phyloP scores from a whole-genome alignment of 2,329 filamentous ascomycete species.

The Thielaviopsis punctulata region DNA sequence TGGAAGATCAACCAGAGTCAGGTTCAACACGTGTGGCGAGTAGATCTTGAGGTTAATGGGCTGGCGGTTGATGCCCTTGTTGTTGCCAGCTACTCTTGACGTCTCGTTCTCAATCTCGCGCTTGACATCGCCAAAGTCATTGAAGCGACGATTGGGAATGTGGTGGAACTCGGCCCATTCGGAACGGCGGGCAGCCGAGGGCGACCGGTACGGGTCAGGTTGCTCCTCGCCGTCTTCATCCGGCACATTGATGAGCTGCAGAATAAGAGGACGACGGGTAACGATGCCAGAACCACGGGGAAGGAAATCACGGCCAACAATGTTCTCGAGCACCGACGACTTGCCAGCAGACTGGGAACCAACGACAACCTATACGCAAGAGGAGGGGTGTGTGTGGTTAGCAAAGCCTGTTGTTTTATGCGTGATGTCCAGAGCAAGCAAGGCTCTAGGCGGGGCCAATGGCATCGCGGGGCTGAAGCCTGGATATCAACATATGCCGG shows the following conservation, averaged over 20 bases:
- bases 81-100: slow-evolving; percentile 74
- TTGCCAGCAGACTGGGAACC: slow-evolving; percentile 97
- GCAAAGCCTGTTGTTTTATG: slow-evolving; percentile 7
- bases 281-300: slow-evolving; percentile 94
- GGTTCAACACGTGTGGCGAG: slow-evolving; percentile 86
- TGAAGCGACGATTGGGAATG: slow-evolving; percentile 73
- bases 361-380: slow-evolving; percentile 62
- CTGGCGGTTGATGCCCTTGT: slow-evolving; percentile 95
- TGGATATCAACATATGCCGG: background rate
- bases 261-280: slow-evolving; percentile 79
- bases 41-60: slow-evolving; percentile 98
- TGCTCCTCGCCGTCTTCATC: slow-evolving; percentile 52
- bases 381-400: slow-evolving; percentile 12
- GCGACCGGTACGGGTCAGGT: slow-evolving; percentile 59
- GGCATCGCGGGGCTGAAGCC: background rate
- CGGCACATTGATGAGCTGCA: slow-evolving; percentile 95
- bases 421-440: slow-evolving; percentile 2
- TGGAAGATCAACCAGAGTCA: slow-evolving; percentile 90
- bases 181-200: slow-evolving; percentile 47
- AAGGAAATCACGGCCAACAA: slow-evolving; percentile 92
- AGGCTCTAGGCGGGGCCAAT: background rate
- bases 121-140: slow-evolving; percentile 84
- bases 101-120: slow-evolving; percentile 97
- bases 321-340: slow-evolving; percentile 96
- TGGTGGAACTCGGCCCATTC: slow-evolving; percentile 96